Evolutionary conservation across 805 yeast species (phyloP), one percentile per base, ranked within the genome.

Genomic region (Kluyveromyces aestuarii): DNA sequence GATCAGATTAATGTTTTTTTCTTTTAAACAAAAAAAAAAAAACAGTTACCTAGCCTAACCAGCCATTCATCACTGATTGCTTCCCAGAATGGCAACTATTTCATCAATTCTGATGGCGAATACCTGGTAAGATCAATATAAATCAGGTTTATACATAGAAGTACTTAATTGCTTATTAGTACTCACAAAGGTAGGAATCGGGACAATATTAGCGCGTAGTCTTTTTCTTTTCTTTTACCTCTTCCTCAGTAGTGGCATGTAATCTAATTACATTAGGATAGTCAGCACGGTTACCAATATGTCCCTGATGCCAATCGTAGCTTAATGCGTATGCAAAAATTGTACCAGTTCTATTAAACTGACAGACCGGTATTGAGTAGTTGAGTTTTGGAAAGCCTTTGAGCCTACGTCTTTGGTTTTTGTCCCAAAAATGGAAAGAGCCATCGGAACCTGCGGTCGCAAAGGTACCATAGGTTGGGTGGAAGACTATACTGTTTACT

Each of bases 361-460:
- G 81, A 1, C 89, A 76, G 37, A 84, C 81, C 0, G 95, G 75
- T 47, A 93, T 82, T 0, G 95, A 74, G 37, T 79, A 76, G 46
- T 76, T 77, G 14, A 83, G 72, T 9, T 78, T 68, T 6, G 95
- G 88, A 72, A 80, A 85, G 35, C 84, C 86, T 68, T 84, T 86
- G 55, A 93, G 76, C 58, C 98, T 77, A 63, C 86, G 95, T 63
- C 84, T 81, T 47, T 93, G 84, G 59, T 88, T 96, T 66, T 87
- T 88, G 66, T 93, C 98, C 99, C 99, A 93, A 71, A 87, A 84
- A 59, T 89, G 82, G 71, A 90, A 84, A 13, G 90, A 75, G 19
- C 99, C 99, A 67, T 93, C 99, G 21, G 93, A 77, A 11, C 99
- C 98, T 1, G 95, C 93, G 6, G 99, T 93, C 45, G 83, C 82